Evolutionary conservation across 2,329 filamentous ascomycete species (phyloP), one percentile per base, ranked within the genome.

Genomic region (Monilinia fructigena): DNA sequence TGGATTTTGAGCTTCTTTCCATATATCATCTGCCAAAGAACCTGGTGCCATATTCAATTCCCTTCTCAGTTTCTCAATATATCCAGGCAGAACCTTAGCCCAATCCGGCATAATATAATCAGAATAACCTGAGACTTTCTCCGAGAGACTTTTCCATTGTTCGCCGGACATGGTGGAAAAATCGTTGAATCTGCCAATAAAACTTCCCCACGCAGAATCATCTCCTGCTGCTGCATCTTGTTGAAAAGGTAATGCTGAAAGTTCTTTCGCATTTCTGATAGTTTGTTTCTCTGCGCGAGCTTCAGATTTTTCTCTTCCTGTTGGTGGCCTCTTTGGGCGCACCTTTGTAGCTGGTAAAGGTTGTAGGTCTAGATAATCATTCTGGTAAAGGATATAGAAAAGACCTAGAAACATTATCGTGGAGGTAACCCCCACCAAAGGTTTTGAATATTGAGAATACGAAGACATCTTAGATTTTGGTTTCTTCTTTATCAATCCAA

Each of bases 1-100:
- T 0, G 93, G 87, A 75, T 98, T 91, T 67, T 93, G 90, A 0
- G 95, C 92, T 73, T 98, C 94, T 70, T 83, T 82, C 95, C 95
- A 98, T 67, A 99, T 95, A 72, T 97, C 91, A 74, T 96, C 90
- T 16, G 94, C 92, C 53, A 99, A 80, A 0, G 93, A 96, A 1
- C 93, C 94, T 0, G 92, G 91, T 0, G 89, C 86, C 86, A 95
- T 89, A 45, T 92, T 95, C 20, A 97, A 82, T 78, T 98, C 94
- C 28, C 86, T 86, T 76, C 97, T 93, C 45, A 98, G 83, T 77
- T 97, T 97, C 68, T 86, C 84, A 65, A 96, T 80, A 65, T 91
- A 92, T 3, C 82, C 88, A 0, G 93, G 93, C 23, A 97, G 80
- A 53, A 86, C 76, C 70, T 87, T 89, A 45, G 90, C 87, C 94